phyloP scores from a whole-genome alignment of 495 filamentous ascomycete genomes.

The Lasiosphaeriaceae sp. region DNA sequence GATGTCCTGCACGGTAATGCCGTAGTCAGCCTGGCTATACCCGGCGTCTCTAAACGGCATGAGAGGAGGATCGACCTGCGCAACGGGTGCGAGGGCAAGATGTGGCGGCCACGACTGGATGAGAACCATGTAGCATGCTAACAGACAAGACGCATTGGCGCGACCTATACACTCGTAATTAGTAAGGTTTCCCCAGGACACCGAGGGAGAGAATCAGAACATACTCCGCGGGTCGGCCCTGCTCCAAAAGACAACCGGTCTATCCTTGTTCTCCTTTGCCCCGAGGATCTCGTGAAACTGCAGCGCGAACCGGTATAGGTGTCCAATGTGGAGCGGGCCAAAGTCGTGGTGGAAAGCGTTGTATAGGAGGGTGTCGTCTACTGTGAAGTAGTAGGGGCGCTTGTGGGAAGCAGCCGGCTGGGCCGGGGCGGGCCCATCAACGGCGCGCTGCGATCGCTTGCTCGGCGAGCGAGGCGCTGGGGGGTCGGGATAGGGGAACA shows the following conservation, averaged over 20 bases:
- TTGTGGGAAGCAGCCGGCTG: constrained; percentile 34
- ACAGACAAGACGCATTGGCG: constrained; percentile 92
- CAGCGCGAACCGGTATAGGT: constrained; percentile 92
- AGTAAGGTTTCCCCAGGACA: neutral
- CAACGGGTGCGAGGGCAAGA: constrained; percentile 91
- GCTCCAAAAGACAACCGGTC: constrained; percentile 92
- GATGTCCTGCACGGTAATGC: constrained; percentile 90
- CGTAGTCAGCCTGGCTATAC: constrained; percentile 97
- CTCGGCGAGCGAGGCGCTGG: constrained; percentile 54
- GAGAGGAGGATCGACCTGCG: constrained; percentile 90
- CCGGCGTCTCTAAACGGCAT: constrained; percentile 99
- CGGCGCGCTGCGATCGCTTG: constrained; percentile 70
- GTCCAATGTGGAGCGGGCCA: constrained; percentile 93
- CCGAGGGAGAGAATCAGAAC: constrained; percentile 18
- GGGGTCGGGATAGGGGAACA: constrained; percentile 76
- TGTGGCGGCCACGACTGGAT: constrained; percentile 98
- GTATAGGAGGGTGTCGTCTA: constrained; percentile 90
- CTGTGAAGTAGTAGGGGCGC: constrained; percentile 87
- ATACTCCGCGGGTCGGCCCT: constrained; percentile 82
- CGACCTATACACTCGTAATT: constrained; percentile 50
- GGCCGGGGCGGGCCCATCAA: constrained; percentile 47
- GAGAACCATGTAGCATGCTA: constrained; percentile 97
- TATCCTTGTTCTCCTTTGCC: constrained; percentile 71
- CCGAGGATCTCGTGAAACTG: constrained; percentile 92
- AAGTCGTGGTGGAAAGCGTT: constrained; percentile 99